A percentile compares a stretch with the other conserved stretches of the same genome.
Evolutionary conservation across 805 yeast genomes (phyloP).

Genomic region (Sugiyamaella chiloensis): DNA sequence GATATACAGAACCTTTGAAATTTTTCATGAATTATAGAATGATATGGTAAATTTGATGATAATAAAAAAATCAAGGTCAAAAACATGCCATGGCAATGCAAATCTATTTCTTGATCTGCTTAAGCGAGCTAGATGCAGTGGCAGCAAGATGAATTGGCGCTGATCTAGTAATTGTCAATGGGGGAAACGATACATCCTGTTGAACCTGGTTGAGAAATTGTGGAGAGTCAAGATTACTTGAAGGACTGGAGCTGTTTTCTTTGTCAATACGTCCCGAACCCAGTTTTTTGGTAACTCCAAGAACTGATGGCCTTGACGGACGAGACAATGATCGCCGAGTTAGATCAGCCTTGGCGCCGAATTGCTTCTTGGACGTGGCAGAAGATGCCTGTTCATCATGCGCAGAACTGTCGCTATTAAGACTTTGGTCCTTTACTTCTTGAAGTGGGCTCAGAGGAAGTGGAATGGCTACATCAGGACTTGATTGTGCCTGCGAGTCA

Average conservation of each 20-base stretch:
- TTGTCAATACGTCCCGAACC: slow-evolving; percentile 17
- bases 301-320: slow-evolving; percentile 9
- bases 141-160: slow-evolving; percentile 15
- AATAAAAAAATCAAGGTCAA: no score
- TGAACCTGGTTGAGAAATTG: not conserved
- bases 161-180: slow-evolving; percentile 2
- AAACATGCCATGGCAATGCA: no score
- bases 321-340: slow-evolving; percentile 4
- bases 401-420: not conserved
- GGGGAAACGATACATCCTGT: slow-evolving; percentile 1
- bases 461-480: not conserved
- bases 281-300: slow-evolving; percentile 16
- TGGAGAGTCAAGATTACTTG: not conserved
- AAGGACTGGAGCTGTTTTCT: slow-evolving; percentile 15
- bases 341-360: slow-evolving; percentile 20
- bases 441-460: slow-evolving; percentile 1
- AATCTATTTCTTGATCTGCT: slow-evolving; percentile 8
- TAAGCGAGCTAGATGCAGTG: slow-evolving; percentile 14
- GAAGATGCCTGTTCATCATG: no score
- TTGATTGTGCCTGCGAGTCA: no score
- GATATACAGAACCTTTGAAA: no score
- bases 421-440: not conserved
- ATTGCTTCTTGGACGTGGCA: not conserved
- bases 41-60: no score
- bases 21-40: no score